Evolutionary conservation across 1,284 basidiomycete genomes (phyloP), one percentile per base, ranked within the genome.

Genomic region (Microbotryum saponariae): DNA sequence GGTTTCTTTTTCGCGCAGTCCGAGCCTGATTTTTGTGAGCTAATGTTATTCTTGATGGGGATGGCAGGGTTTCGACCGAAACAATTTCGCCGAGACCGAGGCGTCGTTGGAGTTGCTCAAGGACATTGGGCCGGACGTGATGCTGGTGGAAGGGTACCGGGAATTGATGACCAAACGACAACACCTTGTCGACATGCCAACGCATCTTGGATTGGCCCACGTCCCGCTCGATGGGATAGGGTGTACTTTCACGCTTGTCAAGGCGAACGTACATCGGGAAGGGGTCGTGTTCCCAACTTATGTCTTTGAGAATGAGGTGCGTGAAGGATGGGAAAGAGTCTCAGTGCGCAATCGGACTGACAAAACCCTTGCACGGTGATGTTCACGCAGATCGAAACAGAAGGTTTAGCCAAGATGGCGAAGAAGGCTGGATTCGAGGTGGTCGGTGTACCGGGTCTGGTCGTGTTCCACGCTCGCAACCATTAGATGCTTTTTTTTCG

Each of bases 151-250:
- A 27, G 62, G 62, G 23, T 64, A 64, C 42, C 60, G 63, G 20
- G 63, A 64, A 20, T 57, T 64, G 14, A 51, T 52, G 49, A 64
- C 63, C 5, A 44, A 47, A 6, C 63, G 63, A 9, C 18, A 25
- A 0, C 63, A 64, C 21, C 60, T 64, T 31, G 64, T 66, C 51
- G 64, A 66, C 46, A 63, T 66, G 62, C 64, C 64, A 21, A 66
- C 64, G 0, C 64, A 66, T 33, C 58, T 63, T 27, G 64, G 64
- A 0, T 44, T 64, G 9, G 59, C 61, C 9, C 51, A 64, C 42
- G 62, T 66, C 37, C 64, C 64, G 6, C 62, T 66, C 18, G 64
- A 66, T 27, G 66, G 64, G 27, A 63, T 68, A 37, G 66, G 66
- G 4, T 62, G 58, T 49, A 66, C 61, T 5, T 66, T 66, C 18